These are phyloP conservation scores for Pulveroboletus sp. DNA, from an alignment of 768 basidiomycete genomes.

Conservation along the genomic window DNA sequence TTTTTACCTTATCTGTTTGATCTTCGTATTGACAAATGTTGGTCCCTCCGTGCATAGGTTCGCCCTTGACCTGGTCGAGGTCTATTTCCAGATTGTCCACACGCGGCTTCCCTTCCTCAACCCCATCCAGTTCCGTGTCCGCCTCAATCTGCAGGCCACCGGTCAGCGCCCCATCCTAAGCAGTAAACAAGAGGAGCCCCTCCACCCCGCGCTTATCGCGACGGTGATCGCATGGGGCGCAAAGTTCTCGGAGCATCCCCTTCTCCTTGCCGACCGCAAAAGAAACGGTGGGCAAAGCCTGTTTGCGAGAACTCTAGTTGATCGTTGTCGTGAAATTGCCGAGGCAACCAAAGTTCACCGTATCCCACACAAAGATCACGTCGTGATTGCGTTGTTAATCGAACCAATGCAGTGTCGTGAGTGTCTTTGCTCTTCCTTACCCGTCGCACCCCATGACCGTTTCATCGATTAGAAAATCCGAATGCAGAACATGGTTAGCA, in stretches of 20 bases:
- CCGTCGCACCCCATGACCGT: slow-evolving; percentile 6
- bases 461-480: slow-evolving; percentile 53
- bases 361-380: slow-evolving; percentile 71
- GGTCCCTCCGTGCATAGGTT: slow-evolving; percentile 49
- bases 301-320: slow-evolving; percentile 71
- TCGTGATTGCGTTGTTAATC: slow-evolving; percentile 75
- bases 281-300: slow-evolving; percentile 68
- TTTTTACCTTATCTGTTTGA: slow-evolving; percentile 27
- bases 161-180: slow-evolving; percentile 20
- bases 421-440: slow-evolving; percentile 30
- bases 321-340: slow-evolving; percentile 79
- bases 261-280: slow-evolving; percentile 73
- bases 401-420: slow-evolving; percentile 85
- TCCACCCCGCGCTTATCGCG: slow-evolving; percentile 75
- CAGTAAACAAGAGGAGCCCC: slow-evolving; percentile 36
- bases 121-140: slow-evolving; percentile 72
- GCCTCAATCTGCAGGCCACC: slow-evolving; percentile 45
- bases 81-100: slow-evolving; percentile 91
- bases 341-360: slow-evolving; percentile 86
- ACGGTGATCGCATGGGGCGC: slow-evolving; percentile 89
- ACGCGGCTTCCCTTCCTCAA: slow-evolving; percentile 84
- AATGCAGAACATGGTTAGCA: slow-evolving; percentile 62
- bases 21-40: slow-evolving; percentile 7
- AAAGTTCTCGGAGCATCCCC: slow-evolving; percentile 87
- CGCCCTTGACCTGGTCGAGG: slow-evolving; percentile 88